phyloP scores from a whole-genome alignment of 306 rosid species.

The Cucurbita pepo region DNA sequence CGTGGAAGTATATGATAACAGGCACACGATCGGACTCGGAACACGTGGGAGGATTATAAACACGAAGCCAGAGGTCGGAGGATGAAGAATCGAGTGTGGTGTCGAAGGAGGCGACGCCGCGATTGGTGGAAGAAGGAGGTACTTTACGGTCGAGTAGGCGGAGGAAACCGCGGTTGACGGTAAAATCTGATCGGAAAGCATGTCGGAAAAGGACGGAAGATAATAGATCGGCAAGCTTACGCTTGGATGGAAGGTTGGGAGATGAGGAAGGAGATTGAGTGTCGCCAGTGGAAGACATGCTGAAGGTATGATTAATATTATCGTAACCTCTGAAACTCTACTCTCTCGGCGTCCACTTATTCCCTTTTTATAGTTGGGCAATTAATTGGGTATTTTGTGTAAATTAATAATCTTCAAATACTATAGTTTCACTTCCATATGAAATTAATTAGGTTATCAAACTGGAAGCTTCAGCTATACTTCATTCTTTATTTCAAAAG shows the following conservation, averaged over 20 bases:
- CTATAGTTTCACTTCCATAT: too few species aligned
- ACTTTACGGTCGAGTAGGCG: background rate
- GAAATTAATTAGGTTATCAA: too few species aligned
- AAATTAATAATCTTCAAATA: too few species aligned
- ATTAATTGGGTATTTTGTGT: too few species aligned
- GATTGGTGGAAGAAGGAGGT: background rate
- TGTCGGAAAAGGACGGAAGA: background rate
- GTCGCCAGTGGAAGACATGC: background rate
- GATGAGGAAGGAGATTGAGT: background rate
- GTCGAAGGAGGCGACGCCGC: background rate
- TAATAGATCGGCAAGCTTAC: background rate
- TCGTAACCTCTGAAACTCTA: too few species aligned
- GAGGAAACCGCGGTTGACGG: background rate
- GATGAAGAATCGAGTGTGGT: background rate
- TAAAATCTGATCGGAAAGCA: background rate
- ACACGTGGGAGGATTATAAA: background rate
- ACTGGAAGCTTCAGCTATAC: too few species aligned
- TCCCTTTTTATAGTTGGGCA: background rate
- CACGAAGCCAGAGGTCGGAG: background rate
- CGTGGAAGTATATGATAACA: background rate
- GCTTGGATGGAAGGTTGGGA: background rate
- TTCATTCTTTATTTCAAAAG: too few species aligned
- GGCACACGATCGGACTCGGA: background rate
- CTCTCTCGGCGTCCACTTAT: background rate
- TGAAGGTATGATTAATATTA: too few species aligned